Conservation (phyloP, 768 basidiomycete genomes). For the Leccinum uliginosum region DNA sequence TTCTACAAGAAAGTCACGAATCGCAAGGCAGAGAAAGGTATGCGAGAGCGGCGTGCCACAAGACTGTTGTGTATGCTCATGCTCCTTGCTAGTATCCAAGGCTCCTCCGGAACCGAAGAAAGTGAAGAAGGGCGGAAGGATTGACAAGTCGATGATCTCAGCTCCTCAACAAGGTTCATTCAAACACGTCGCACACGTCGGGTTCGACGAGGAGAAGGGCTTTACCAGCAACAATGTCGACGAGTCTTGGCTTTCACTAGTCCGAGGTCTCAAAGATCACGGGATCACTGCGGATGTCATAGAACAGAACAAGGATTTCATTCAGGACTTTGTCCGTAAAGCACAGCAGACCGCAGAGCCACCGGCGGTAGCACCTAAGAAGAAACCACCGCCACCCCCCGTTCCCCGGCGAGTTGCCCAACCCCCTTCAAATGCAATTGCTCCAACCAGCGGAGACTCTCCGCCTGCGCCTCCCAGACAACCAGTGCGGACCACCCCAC, state of each 20-base stretch:
- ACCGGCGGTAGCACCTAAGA: slow-evolving; percentile 39
- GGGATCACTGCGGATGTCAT: slow-evolving; percentile 60
- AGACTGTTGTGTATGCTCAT: slow-evolving; percentile 1
- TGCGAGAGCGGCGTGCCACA: slow-evolving; percentile 10
- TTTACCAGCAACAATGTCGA: slow-evolving; percentile 87
- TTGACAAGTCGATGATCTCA: slow-evolving; percentile 65
- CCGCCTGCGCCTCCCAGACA: slow-evolving; percentile 32
- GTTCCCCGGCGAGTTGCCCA: slow-evolving; percentile 32
- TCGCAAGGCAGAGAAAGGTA: slow-evolving; percentile 60
- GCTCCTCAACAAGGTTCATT: too few relatives aligned
- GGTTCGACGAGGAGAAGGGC: slow-evolving; percentile 81
- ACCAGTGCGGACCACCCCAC: not conserved
- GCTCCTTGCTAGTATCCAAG: slow-evolving; percentile 37
- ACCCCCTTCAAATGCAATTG: slow-evolving; percentile 19
- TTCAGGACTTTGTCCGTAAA: slow-evolving; percentile 73
- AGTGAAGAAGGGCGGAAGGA: slow-evolving; percentile 61
- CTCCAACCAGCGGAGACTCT: slow-evolving; percentile 19
- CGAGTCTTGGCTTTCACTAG: slow-evolving; percentile 77
- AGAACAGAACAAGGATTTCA: slow-evolving; percentile 80
- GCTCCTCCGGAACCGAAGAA: slow-evolving; percentile 51
- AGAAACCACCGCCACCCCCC: slow-evolving; percentile 39
- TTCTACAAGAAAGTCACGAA: slow-evolving; percentile 81
- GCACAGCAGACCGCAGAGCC: slow-evolving; percentile 32
- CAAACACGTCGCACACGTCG: slow-evolving; percentile 47
- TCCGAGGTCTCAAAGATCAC: slow-evolving; percentile 47